A percentile compares a stretch with the other conserved stretches of the same genome.
phyloP scores from a whole-genome alignment of 2,329 filamentous ascomycete species.

The Teratosphaeria viscida region DNA sequence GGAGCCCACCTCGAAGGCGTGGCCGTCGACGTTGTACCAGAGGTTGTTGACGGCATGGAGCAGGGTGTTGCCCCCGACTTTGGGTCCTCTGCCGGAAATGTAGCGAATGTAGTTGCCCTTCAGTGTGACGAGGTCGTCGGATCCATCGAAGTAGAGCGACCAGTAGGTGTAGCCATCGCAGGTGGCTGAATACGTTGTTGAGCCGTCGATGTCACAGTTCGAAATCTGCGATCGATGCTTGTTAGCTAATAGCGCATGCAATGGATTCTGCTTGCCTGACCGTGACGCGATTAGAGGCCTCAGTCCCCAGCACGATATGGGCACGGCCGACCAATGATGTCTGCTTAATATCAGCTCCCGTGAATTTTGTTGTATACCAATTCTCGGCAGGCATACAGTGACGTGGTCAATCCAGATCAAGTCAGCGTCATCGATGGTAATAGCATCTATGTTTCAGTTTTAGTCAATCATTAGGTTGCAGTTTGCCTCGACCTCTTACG shows the following conservation, averaged over 20 bases:
- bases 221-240: slow-evolving; percentile 22
- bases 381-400: slow-evolving; percentile 25
- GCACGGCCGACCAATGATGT: slow-evolving; percentile 50
- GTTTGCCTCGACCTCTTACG: no score
- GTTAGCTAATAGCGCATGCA: no score
- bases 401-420: slow-evolving; percentile 29
- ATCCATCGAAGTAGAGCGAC: slow-evolving; percentile 48
- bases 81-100: slow-evolving; percentile 47
- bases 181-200: slow-evolving; percentile 43
- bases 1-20: slow-evolving; percentile 44
- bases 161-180: slow-evolving; percentile 50
- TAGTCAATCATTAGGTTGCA: not conserved
- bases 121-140: slow-evolving; percentile 46
- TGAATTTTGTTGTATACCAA: slow-evolving; percentile 27
- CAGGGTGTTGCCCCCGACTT: slow-evolving; percentile 46
- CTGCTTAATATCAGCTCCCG: slow-evolving; percentile 29
- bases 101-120: slow-evolving; percentile 53
- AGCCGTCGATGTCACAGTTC: slow-evolving; percentile 50
- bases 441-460: slow-evolving; percentile 1
- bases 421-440: slow-evolving; percentile 26
- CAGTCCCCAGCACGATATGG: slow-evolving; percentile 49
- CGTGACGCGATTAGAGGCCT: slow-evolving; percentile 45
- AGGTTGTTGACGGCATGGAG: slow-evolving; percentile 54
- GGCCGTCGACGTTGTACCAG: slow-evolving; percentile 45
- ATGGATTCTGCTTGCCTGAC: slow-evolving; percentile 21